Conservation (phyloP, 2,329 filamentous ascomycete genomes). For the Ophiostoma tasmaniense region DNA sequence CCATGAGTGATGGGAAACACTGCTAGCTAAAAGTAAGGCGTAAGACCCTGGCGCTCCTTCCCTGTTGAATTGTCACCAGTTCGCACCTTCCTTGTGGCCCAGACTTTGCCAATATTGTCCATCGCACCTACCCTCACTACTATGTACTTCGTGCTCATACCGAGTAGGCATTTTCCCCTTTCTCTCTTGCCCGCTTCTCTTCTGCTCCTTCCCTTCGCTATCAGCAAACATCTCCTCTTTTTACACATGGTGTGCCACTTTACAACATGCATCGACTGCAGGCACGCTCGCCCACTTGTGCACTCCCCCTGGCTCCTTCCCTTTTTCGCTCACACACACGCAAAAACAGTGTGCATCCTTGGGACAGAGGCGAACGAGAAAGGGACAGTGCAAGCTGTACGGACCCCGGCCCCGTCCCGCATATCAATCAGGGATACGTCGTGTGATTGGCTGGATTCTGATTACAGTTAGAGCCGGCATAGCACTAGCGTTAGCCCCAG, state of each 20-base stretch:
- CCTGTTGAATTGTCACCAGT: neutral
- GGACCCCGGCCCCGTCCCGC: conserved; percentile 15
- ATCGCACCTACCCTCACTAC: neutral
- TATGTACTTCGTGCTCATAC: no score
- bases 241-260: conserved; percentile 1
- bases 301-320: neutral
- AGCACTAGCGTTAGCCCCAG: neutral
- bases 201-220: no score
- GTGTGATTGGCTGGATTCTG: conserved; percentile 18
- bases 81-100: neutral
- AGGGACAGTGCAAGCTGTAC: conserved; percentile 12
- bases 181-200: neutral
- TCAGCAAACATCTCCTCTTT: neutral
- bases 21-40: neutral
- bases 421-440: conserved; percentile 20
- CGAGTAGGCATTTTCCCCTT: neutral
- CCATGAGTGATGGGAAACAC: neutral
- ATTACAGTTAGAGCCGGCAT: neutral
- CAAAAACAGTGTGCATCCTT: neutral
- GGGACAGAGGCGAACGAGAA: neutral
- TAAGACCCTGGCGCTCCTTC: neutral
- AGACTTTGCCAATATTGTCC: neutral
- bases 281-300: neutral
- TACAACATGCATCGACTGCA: conserved; percentile 1
- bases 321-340: neutral